phyloP scores from a whole-genome alignment of 169 alveolate species.

The Plasmodium berghei region DNA sequence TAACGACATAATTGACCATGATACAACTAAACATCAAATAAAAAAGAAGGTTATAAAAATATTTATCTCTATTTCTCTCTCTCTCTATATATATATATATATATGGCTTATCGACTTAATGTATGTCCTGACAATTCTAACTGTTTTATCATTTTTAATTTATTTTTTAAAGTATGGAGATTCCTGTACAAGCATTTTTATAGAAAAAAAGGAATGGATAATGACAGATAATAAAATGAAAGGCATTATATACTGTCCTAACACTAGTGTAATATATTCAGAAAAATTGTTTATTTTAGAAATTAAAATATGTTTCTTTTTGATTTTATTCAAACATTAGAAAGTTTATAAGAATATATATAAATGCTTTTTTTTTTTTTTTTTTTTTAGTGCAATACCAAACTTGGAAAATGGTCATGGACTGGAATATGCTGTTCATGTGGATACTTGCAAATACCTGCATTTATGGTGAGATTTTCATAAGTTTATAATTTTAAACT shows the following conservation, averaged over 20 bases:
- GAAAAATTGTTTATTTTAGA: neutral
- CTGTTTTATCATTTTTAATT: neutral
- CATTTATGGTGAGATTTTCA: slow-evolving; percentile 47
- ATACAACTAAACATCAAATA: slow-evolving; percentile 15
- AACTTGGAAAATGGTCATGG: slow-evolving; percentile 75
- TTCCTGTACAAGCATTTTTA: slow-evolving; percentile 61
- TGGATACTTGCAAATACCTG: slow-evolving; percentile 65
- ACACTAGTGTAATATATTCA: slow-evolving; percentile 14
- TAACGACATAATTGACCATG: slow-evolving; percentile 38
- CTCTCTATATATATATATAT: too few species aligned
- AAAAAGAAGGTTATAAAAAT: slow-evolving; percentile 21
- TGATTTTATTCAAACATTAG: neutral
- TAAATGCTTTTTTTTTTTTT: neutral
- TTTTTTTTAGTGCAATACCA: slow-evolving; percentile 33
- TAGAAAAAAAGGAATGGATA: slow-evolving; percentile 59
- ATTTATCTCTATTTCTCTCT: too few species aligned
- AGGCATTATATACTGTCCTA: slow-evolving; percentile 50
- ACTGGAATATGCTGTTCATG: slow-evolving; percentile 74
- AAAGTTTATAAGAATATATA: neutral
- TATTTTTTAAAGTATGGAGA: slow-evolving; percentile 27
- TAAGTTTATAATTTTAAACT: neutral
- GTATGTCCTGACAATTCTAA: neutral
- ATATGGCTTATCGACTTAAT: too few species aligned
- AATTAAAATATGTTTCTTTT: neutral
- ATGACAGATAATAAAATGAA: slow-evolving; percentile 41